These are phyloP conservation scores for Psilocybe sp. DNA, from an alignment of 768 basidiomycete species.

Conservation along the genomic window DNA sequence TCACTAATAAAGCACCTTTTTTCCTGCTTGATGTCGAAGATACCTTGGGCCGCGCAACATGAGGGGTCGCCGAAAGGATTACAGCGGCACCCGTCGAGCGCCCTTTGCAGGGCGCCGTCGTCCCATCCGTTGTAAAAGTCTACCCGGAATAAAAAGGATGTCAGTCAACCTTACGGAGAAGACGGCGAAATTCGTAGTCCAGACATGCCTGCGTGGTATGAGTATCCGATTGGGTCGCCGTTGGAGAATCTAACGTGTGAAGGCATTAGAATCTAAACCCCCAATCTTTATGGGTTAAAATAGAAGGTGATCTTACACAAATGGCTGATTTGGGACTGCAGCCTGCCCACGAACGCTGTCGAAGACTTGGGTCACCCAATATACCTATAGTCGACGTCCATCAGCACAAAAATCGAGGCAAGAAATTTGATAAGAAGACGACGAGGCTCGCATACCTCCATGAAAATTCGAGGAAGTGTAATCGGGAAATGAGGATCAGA, in stretches of 20 bases:
- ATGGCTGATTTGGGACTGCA: slow-evolving; percentile 40
- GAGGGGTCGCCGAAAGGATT: slow-evolving; percentile 29
- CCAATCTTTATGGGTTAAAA: background rate
- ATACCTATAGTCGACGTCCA: slow-evolving; percentile 26
- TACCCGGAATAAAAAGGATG: slow-evolving; percentile 6
- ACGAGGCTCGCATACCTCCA: slow-evolving; percentile 30
- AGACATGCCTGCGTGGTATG: slow-evolving; percentile 32
- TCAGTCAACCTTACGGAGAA: no score
- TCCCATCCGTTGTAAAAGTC: slow-evolving; percentile 51
- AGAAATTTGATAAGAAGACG: no score
- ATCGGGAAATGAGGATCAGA: slow-evolving; percentile 31
- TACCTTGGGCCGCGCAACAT: slow-evolving; percentile 30
- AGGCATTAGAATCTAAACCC: background rate
- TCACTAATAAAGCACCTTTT: slow-evolving; percentile 31
- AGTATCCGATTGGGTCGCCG: slow-evolving; percentile 58
- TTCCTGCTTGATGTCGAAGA: slow-evolving; percentile 29
- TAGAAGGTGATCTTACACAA: slow-evolving; percentile 31
- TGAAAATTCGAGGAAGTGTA: slow-evolving; percentile 39
- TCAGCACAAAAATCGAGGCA: no score
- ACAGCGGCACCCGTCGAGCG: slow-evolving; percentile 41
- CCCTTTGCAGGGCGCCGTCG: slow-evolving; percentile 36
- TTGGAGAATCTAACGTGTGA: slow-evolving; percentile 32
- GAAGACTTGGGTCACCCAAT: slow-evolving; percentile 36
- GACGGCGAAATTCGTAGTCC: no score
- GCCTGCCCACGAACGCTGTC: slow-evolving; percentile 30